phyloP scores from a whole-genome alignment of 805 yeast species.

The Saccharomycopsis sp. region DNA sequence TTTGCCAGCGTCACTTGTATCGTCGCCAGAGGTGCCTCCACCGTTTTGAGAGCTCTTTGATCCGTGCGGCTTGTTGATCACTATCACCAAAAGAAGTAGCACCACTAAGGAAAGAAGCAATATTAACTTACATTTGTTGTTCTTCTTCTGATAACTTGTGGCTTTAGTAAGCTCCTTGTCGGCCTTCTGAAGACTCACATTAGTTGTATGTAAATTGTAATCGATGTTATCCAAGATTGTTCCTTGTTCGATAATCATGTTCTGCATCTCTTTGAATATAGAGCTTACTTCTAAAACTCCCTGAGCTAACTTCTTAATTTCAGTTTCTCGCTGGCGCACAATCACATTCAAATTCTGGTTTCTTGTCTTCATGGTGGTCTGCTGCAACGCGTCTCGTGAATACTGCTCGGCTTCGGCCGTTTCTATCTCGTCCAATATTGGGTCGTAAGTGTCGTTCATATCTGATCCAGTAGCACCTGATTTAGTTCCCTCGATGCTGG shows the following conservation, averaged over 20 bases:
- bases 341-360: conserved; percentile 23
- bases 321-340: conserved; percentile 68
- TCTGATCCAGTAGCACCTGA: conserved; percentile 21
- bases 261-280: conserved; percentile 89
- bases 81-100: conserved; percentile 40
- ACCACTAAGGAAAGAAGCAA: conserved; percentile 66
- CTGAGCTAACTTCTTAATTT: conserved; percentile 84
- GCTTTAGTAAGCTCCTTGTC: conserved; percentile 75
- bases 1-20: background rate
- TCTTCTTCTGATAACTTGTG: conserved; percentile 73
- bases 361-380: conserved; percentile 34
- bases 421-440: conserved; percentile 30
- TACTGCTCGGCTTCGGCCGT: conserved; percentile 42
- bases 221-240: conserved; percentile 90
- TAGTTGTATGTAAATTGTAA: conserved; percentile 80
- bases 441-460: conserved; percentile 21
- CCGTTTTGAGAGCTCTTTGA: background rate
- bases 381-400: conserved; percentile 46
- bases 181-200: conserved; percentile 66
- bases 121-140: conserved; percentile 86
- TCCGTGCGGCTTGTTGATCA: background rate
- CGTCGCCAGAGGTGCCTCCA: background rate
- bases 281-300: conserved; percentile 91
- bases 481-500: conserved; percentile 19
- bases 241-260: conserved; percentile 91